Evolutionary conservation across 2,329 filamentous ascomycete species (phyloP).

Genomic region (Tolypocladium sp.): DNA sequence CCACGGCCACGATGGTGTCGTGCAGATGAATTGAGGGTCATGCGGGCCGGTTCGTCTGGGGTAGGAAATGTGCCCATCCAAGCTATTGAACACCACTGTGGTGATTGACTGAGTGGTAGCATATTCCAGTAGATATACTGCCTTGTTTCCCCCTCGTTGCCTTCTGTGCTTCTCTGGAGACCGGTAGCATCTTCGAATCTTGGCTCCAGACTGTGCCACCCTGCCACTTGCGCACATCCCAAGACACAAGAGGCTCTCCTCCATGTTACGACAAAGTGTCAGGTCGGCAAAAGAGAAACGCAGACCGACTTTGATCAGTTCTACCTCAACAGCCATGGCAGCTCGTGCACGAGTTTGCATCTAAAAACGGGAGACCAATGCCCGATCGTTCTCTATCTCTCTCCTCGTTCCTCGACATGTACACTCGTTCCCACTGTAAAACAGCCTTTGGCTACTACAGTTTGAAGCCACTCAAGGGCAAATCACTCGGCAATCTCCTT

Average conservation of each 20-base stretch:
- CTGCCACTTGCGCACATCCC: no score
- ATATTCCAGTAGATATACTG: no score
- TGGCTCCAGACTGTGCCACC: neutral
- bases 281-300: neutral
- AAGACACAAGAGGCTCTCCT: no score
- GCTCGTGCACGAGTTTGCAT: neutral
- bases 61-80: no score
- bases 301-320: neutral
- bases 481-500: neutral
- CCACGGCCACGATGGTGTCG: neutral
- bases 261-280: no score
- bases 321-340: neutral
- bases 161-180: neutral
- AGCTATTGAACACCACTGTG: no score
- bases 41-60: neutral
- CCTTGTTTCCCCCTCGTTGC: no score
- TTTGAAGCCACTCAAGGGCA: neutral
- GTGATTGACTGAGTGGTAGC: no score
- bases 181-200: no score
- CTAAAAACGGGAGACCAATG: neutral
- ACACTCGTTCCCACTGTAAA: neutral
- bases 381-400: neutral
- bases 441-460: neutral
- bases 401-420: neutral
- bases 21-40: neutral